Conservation (phyloP, 2,329 filamentous ascomycete genomes). For the Trichophyton verrucosum region DNA sequence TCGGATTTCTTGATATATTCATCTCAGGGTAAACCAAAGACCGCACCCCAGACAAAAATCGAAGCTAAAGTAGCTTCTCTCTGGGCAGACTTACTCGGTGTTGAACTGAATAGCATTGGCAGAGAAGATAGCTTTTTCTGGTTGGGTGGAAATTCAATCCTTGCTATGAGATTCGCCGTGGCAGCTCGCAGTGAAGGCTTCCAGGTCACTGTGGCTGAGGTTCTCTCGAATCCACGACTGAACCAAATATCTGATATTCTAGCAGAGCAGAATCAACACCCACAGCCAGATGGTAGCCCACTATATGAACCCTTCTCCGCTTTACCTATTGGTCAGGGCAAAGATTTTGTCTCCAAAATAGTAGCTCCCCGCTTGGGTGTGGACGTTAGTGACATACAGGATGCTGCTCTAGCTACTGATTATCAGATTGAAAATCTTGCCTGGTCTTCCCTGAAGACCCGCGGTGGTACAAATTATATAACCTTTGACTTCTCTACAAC, state of each 20-base stretch:
- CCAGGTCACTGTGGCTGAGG: constrained; percentile 42
- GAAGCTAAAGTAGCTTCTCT: constrained; percentile 18
- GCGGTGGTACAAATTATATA: background rate
- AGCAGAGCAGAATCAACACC: background rate
- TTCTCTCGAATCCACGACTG: constrained; percentile 33
- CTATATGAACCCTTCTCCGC: background rate
- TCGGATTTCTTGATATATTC: background rate
- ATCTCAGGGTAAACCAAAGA: background rate
- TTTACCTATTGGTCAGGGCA: background rate
- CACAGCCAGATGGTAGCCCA: background rate
- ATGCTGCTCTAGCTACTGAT: background rate
- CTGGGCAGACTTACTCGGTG: constrained; percentile 39
- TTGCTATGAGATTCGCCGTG: constrained; percentile 49
- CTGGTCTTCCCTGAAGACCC: background rate
- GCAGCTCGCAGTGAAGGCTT: constrained; percentile 40
- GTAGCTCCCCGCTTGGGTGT: background rate
- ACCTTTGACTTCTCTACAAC: background rate
- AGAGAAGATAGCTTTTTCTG: constrained; percentile 45
- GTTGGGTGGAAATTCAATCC: constrained; percentile 46
- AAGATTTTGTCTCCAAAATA: background rate
- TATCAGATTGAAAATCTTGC: background rate
- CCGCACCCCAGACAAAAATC: background rate
- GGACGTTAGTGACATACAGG: background rate
- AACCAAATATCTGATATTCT: background rate
- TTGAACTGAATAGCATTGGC: constrained; percentile 36